Percentiles rank a stretch among this genome's conserved stretches.
Conservation (phyloP, 805 yeast species). For the Osmozyma mogii region DNA sequence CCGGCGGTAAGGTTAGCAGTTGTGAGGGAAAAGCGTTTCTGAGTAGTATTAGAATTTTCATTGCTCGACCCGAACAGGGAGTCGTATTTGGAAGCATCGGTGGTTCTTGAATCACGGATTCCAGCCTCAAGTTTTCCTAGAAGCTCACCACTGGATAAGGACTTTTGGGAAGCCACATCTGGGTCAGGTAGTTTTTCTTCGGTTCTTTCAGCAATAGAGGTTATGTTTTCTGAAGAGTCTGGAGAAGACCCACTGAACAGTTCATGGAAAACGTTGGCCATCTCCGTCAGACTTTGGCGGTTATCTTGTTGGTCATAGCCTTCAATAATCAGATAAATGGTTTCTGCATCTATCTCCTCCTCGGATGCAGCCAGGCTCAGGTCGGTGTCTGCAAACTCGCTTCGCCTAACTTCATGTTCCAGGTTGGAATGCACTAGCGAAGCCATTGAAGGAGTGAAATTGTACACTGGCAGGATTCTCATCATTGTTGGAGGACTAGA, state of each 20-base stretch:
- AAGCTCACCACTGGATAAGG: constrained; percentile 15
- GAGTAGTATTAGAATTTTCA: constrained; percentile 1
- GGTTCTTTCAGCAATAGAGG: constrained; percentile 7
- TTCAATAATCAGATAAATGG: constrained; percentile 23
- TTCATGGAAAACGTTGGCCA: too few relatives aligned
- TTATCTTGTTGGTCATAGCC: constrained; percentile 17
- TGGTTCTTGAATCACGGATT: not conserved
- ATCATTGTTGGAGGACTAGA: too few relatives aligned
- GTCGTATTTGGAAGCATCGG: constrained; percentile 1
- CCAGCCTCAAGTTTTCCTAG: constrained; percentile 4
- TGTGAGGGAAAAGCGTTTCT: constrained; percentile 2
- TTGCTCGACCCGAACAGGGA: too few relatives aligned
- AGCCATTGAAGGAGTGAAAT: too few relatives aligned
- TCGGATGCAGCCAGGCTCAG: constrained; percentile 9
- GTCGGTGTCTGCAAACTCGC: constrained; percentile 34
- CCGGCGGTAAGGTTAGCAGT: constrained; percentile 20
- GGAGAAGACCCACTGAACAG: constrained; percentile 11
- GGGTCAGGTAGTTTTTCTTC: constrained; percentile 18
- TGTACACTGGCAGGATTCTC: too few relatives aligned
- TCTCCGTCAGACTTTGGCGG: too few relatives aligned
- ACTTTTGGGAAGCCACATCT: constrained; percentile 11
- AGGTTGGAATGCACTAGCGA: too few relatives aligned
- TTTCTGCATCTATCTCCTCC: constrained; percentile 16
- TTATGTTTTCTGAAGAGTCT: constrained; percentile 7
- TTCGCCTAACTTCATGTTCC: not conserved